phyloP scores from a whole-genome alignment of 495 filamentous ascomycete genomes.

The Penicillium desertorum region DNA sequence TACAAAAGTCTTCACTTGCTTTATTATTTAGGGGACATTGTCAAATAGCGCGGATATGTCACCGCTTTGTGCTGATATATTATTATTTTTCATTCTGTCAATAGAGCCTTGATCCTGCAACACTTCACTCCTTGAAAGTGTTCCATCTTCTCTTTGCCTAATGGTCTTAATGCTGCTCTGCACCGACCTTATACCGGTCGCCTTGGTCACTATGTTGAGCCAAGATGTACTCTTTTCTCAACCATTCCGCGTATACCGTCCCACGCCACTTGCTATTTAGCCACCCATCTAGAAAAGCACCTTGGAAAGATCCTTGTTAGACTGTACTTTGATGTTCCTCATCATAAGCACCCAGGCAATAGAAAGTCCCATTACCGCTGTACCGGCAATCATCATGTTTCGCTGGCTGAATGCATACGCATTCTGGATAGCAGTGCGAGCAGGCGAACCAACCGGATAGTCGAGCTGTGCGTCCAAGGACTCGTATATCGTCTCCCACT shows the following conservation, averaged over 20 bases:
- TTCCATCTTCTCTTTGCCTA: no score
- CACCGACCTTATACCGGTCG: no score
- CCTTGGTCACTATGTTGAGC: no score
- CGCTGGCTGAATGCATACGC: constrained; percentile 58
- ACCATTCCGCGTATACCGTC: no score
- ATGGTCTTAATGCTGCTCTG: no score
- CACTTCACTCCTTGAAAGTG: not conserved
- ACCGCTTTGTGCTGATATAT: not conserved
- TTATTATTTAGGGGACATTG: not conserved
- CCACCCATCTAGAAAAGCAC: not conserved
- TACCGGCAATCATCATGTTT: constrained; percentile 55
- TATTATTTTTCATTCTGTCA: not conserved
- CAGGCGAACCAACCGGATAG: constrained; percentile 51
- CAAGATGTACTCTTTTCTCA: no score
- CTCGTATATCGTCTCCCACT: constrained; percentile 21
- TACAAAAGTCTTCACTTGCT: not conserved
- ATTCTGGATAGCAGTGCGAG: constrained; percentile 55
- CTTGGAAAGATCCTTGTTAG: constrained; percentile 30
- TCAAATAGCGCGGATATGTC: not conserved
- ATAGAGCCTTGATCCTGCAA: not conserved
- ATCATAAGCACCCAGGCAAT: constrained; percentile 48
- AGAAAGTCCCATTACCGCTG: constrained; percentile 46
- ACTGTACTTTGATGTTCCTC: constrained; percentile 55
- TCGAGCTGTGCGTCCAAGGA: constrained; percentile 41
- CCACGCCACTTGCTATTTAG: not conserved